Percentiles rank a stretch among this genome's conserved stretches.
phyloP scores from a whole-genome alignment of 805 yeast species.

The Kazachstania africana region DNA sequence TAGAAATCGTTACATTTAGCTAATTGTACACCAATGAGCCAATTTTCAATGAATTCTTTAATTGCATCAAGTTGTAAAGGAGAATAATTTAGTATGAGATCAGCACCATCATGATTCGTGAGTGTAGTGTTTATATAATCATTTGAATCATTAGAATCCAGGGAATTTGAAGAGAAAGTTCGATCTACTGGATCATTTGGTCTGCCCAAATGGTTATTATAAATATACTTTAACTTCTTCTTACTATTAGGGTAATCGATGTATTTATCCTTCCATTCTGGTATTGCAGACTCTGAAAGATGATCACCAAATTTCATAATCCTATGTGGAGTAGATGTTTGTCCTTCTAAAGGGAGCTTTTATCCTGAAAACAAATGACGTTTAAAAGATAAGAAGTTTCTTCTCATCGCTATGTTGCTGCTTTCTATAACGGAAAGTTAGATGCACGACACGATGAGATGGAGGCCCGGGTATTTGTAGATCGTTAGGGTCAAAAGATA shows the following conservation, averaged over 20 bases:
- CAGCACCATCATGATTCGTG: neutral
- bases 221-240: conserved; percentile 26
- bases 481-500: too few species aligned
- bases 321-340: too few species aligned
- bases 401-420: too few species aligned
- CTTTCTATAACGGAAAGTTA: too few species aligned
- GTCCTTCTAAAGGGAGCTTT: too few species aligned
- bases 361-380: too few species aligned
- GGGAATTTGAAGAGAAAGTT: neutral
- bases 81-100: conserved; percentile 1
- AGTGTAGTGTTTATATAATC: conserved; percentile 3
- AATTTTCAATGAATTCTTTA: conserved; percentile 22
- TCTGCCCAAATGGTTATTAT: neutral
- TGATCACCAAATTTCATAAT: conserved; percentile 68
- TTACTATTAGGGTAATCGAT: conserved; percentile 51
- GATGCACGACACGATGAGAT: too few species aligned
- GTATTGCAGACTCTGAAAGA: conserved; percentile 52
- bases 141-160: conserved; percentile 9
- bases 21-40: conserved; percentile 22
- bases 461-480: too few species aligned
- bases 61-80: conserved; percentile 9
- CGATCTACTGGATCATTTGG: conserved; percentile 6
- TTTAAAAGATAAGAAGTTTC: too few species aligned
- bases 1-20: conserved; percentile 25
- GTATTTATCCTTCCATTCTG: conserved; percentile 82